These are phyloP conservation scores for Hypomontagnella monticulosa DNA, from an alignment of 495 filamentous ascomycete species.

Conservation along the genomic window DNA sequence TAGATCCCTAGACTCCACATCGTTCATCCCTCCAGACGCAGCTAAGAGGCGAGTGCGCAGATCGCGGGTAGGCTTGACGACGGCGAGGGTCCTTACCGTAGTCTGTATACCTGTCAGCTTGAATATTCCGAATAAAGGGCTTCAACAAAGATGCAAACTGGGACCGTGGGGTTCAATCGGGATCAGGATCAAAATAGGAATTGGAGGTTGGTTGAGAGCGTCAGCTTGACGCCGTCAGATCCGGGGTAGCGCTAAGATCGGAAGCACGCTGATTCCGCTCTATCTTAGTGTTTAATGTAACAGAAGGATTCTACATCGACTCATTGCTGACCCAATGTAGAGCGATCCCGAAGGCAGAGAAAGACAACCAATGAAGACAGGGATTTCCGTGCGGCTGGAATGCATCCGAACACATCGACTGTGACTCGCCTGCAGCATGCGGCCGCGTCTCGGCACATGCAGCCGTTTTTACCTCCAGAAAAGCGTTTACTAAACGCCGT, in stretches of 20 bases:
- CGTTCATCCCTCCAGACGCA: constrained; percentile 75
- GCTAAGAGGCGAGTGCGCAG: constrained; percentile 78
- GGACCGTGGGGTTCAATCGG: constrained; percentile 10
- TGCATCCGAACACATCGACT: constrained; percentile 14
- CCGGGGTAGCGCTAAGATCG: constrained; percentile 23
- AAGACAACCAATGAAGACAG: neutral
- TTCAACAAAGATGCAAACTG: neutral
- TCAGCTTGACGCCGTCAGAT: constrained; percentile 31
- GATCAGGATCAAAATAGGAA: constrained; percentile 18
- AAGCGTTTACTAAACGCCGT: constrained; percentile 27
- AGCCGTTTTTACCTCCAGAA: neutral
- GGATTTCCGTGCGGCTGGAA: constrained; percentile 25
- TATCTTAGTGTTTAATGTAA: constrained; percentile 19
- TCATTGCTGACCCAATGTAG: neutral
- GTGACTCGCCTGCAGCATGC: constrained; percentile 36
- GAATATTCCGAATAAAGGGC: neutral
- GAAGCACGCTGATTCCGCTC: constrained; percentile 16
- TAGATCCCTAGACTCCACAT: constrained; percentile 80
- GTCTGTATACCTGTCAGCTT: constrained; percentile 56
- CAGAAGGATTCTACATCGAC: constrained; percentile 23
- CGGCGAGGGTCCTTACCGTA: constrained; percentile 72
- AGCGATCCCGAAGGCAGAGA: constrained; percentile 3
- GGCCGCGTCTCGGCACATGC: constrained; percentile 11
- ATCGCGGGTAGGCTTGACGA: constrained; percentile 84
- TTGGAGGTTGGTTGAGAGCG: constrained; percentile 8